Base-by-base conservation (phyloP, 2,329 filamentous ascomycete genomes). In the Colletotrichum sp. region DNA sequence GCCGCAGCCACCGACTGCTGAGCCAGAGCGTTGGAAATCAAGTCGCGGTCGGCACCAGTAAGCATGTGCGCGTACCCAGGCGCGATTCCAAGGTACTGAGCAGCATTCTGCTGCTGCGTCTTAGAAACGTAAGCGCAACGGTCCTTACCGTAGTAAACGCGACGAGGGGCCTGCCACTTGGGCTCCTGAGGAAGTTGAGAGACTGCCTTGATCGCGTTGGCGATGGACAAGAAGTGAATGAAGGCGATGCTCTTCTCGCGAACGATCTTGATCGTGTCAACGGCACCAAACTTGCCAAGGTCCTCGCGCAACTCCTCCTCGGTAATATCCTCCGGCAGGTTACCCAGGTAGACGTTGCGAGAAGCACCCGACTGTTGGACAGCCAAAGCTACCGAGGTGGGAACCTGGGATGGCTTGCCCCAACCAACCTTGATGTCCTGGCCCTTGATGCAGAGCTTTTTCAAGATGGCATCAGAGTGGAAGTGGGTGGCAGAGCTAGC, bases 371-470 rank as follows among this genome's bases (percentile, higher is more conserved):
- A 98, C 85, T 99, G 97, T 86, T 99, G 97, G 36, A 98, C 97
- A 61, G 97, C 96, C 72, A 98, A 89, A n/a, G 96, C 95, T 61
- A 99, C 97, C 3, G 97, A 98, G 4, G 96, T 98, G 5, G 97
- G 97, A 1, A 99, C 97, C 84, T 98, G 96, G 5, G 97, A 98
- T 36, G 97, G 96, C 86, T 99, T 99, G 76, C 97, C 97, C 97
- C 97, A 99, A 76, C 97, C 97, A 80, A 99, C 96, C 89, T 99
- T 99, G 88, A 99, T 98, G 83, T 99, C 97, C 87, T 98, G 97
- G 31, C 96, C 96, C 86, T 98, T 96, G 87, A 99, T 98, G 80
- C 96, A 96, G 82, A 99, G 91, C 90, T 98, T 99, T 90, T 99
- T 99, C 90, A 99, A 91, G 86, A 99, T 99, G 78, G 97, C 97